Percentiles rank a stretch among this genome's conserved stretches.
These are phyloP conservation scores for Debaryomyces psychrophilus DNA, from an alignment of 1,139 yeast species.

Conservation along the genomic window DNA sequence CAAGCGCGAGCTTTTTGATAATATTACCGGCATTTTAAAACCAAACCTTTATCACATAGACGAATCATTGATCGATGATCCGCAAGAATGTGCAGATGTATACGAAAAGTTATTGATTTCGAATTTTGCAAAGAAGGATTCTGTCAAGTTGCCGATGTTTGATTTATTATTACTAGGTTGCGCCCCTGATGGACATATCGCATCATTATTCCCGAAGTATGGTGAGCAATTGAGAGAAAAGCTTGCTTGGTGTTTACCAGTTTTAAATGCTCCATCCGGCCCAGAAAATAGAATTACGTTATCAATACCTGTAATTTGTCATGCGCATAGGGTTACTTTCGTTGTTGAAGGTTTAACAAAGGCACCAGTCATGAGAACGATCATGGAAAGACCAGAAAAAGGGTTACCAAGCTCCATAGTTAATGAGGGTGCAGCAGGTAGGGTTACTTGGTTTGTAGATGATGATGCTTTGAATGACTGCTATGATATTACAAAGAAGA, in stretches of 20 bases:
- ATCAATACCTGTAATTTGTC: constrained; percentile 93
- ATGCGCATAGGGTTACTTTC: constrained; percentile 88
- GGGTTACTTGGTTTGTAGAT: constrained; percentile 97
- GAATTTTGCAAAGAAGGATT: constrained; percentile 95
- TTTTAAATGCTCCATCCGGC: constrained; percentile 88
- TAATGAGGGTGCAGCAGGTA: constrained; percentile 95
- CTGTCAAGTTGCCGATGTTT: constrained; percentile 93
- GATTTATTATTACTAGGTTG: constrained; percentile 90
- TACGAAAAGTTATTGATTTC: constrained; percentile 84
- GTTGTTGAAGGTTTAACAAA: constrained; percentile 96
- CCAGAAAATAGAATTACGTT: constrained; percentile 87
- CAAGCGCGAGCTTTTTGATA: constrained; percentile 78
- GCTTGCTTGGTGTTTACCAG: constrained; percentile 96
- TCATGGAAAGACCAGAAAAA: constrained; percentile 96
- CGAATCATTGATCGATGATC: constrained; percentile 73
- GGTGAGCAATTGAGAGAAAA: constrained; percentile 83
- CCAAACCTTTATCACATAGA: constrained; percentile 86
- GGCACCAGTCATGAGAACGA: constrained; percentile 89
- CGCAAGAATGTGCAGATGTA: constrained; percentile 92
- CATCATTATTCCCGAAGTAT: constrained; percentile 91
- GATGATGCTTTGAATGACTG: constrained; percentile 90
- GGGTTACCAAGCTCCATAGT: constrained; percentile 94
- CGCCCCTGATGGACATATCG: constrained; percentile 98
- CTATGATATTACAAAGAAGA: constrained; percentile 70
- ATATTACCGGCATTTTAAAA: constrained; percentile 50